These are phyloP conservation scores for Sporisorium scitamineum DNA, from an alignment of 1,284 basidiomycete genomes.

Conservation along the genomic window DNA sequence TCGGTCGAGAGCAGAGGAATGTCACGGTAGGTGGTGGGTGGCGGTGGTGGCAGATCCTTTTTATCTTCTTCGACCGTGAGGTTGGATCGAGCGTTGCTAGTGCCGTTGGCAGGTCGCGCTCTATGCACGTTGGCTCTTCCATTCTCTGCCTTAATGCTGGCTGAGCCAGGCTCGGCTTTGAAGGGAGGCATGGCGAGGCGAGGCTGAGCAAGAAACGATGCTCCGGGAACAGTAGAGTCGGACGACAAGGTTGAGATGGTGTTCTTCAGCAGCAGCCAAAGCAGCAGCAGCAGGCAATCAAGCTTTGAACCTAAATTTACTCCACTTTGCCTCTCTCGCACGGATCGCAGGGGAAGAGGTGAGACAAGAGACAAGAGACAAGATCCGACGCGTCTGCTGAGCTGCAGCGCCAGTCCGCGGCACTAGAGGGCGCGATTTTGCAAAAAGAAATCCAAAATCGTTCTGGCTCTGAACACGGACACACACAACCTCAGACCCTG, in stretches of 20 bases:
- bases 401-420: neutral
- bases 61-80: slow-evolving; percentile 38
- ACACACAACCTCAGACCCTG: slow-evolving; percentile 8
- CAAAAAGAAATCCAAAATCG: neutral
- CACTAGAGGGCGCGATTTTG: neutral
- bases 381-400: slow-evolving; percentile 1
- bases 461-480: neutral
- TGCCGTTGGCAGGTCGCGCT: slow-evolving; percentile 29
- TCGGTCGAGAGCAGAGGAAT: slow-evolving; percentile 64
- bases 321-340: slow-evolving; percentile 22
- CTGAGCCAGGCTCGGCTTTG: slow-evolving; percentile 44
- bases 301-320: neutral
- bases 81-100: slow-evolving; percentile 12
- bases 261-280: neutral
- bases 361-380: no score
- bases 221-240: neutral
- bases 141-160: slow-evolving; percentile 35
- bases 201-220: no score
- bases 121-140: slow-evolving; percentile 17
- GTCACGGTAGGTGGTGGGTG: slow-evolving; percentile 63
- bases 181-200: slow-evolving; percentile 47
- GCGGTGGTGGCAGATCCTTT: slow-evolving; percentile 39
- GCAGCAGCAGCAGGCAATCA: neutral
- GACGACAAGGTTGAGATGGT: neutral
- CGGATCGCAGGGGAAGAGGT: no score